These are phyloP conservation scores for Erigeron philadelphicus DNA, from an alignment of 140 eudicot species.

Conservation along the genomic window DNA sequence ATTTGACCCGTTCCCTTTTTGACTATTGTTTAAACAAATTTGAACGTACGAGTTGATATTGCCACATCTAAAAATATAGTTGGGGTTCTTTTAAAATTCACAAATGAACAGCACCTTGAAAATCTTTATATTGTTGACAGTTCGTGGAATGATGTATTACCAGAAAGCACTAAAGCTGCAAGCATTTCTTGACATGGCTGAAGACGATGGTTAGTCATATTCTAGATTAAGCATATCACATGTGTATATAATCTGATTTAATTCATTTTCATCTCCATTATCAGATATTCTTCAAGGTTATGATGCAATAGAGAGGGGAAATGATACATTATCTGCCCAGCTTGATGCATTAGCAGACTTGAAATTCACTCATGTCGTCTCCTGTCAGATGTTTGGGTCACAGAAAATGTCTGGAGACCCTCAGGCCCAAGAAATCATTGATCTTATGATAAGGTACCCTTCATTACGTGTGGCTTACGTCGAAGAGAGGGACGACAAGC, in stretches of 20 bases:
- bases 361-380: slow-evolving; percentile 78
- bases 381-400: slow-evolving; percentile 83
- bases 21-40: neutral
- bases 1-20: neutral
- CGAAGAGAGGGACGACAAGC: slow-evolving; percentile 72
- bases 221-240: neutral
- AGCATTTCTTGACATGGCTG: slow-evolving; percentile 97
- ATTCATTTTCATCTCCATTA: slow-evolving; percentile 12
- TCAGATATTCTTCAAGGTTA: slow-evolving; percentile 87
- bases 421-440: slow-evolving; percentile 79
- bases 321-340: slow-evolving; percentile 79
- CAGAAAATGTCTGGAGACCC: slow-evolving; percentile 84
- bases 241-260: slow-evolving; percentile 13
- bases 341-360: slow-evolving; percentile 89
- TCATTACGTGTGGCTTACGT: slow-evolving; percentile 91
- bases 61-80: neutral
- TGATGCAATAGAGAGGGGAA: slow-evolving; percentile 70
- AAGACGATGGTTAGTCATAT: slow-evolving; percentile 69
- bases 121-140: slow-evolving; percentile 38
- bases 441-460: slow-evolving; percentile 76
- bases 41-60: neutral
- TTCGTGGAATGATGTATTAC: slow-evolving; percentile 98
- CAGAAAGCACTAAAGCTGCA: slow-evolving; percentile 82
- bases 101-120: slow-evolving; percentile 1
- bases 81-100: slow-evolving; percentile 1